Base-by-base conservation (phyloP, 371 early-diverging fungal species). In the Actinomucor elegans region DNA sequence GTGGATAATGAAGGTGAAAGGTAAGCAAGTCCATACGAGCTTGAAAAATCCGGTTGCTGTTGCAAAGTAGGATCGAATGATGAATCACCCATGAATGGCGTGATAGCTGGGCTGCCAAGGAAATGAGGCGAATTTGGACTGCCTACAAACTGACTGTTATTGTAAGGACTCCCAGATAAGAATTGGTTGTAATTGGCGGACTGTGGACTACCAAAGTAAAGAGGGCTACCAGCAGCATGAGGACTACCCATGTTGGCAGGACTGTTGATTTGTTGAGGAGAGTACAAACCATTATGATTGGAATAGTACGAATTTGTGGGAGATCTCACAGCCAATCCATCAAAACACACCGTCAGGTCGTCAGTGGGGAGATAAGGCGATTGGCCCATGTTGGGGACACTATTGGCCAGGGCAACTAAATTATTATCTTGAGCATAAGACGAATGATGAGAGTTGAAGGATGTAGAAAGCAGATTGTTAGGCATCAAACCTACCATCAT, bases 251-350 rank as follows among this genome's bases (percentile, higher is more conserved):
- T 43, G 27, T 59, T 46, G 23, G 50, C 24, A 9, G 61, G 55
- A 29, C 52, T 55, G 28, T 37, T n/a, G 12, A 36, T 47, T 20
- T 47, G 55, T 29, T 36, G 48, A 42, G 52, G 52, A 35, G 59
- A 52, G 10, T 38, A 49, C 5, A 43, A 9, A 31, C 52, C 54
- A 28, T 37, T 29, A 10, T 45, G 45, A 12, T 45, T 46, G 2
- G 35, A 48, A 59, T 53, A 45, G 37, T 42, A 46, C 4, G 61
- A 61, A 5, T 48, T 48, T 6, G 52, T 44, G 26, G 63, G 63
- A 15, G 63, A 62, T 28, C 42, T 34, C 3, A 62, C 63, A 32
- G 51, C 63, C 12, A 62, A 34, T n/a, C 48, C 48, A 24, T 62
- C 63, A 34, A 62, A 62, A 26, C 45, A 49, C 8, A 52, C 17